A percentile compares a stretch with the other conserved stretches of the same genome.
These are phyloP conservation scores for Ricinus communis DNA, from an alignment of 345 rosid species.

Conservation along the genomic window DNA sequence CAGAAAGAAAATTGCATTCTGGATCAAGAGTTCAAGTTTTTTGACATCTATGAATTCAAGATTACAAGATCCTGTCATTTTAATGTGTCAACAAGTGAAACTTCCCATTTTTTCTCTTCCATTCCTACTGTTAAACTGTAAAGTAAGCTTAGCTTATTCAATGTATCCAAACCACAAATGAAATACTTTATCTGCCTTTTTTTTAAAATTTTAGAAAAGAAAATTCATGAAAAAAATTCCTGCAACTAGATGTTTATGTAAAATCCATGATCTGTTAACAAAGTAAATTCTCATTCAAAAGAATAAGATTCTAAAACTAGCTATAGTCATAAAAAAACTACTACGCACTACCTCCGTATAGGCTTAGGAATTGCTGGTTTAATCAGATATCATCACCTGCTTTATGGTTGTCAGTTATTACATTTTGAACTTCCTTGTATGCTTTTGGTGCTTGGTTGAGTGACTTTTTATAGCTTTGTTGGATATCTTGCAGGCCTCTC, in stretches of 20 bases:
- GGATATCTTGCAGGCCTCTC: constrained; percentile 57
- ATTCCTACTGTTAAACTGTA: neutral
- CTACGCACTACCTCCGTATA: neutral
- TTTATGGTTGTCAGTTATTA: neutral
- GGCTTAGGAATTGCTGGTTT: neutral
- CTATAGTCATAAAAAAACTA: neutral
- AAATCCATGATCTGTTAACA: neutral
- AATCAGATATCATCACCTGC: constrained; percentile 3
- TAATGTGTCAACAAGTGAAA: neutral
- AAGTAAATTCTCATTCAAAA: too few relatives aligned
- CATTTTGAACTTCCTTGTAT: constrained; percentile 13
- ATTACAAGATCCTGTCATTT: neutral
- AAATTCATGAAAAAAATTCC: neutral
- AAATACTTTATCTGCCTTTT: neutral
- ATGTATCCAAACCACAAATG: neutral
- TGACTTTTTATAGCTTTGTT: constrained; percentile 16
- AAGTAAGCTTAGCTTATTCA: neutral
- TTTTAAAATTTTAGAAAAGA: neutral
- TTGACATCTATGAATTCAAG: neutral
- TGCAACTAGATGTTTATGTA: neutral
- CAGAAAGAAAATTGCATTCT: neutral
- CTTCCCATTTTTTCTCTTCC: neutral
- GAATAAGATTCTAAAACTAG: neutral
- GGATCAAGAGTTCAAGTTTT: neutral
- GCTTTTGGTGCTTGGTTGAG: constrained; percentile 1